Evolutionary conservation across 805 yeast species (phyloP).

Genomic region (Nakazawaea anatomiae): DNA sequence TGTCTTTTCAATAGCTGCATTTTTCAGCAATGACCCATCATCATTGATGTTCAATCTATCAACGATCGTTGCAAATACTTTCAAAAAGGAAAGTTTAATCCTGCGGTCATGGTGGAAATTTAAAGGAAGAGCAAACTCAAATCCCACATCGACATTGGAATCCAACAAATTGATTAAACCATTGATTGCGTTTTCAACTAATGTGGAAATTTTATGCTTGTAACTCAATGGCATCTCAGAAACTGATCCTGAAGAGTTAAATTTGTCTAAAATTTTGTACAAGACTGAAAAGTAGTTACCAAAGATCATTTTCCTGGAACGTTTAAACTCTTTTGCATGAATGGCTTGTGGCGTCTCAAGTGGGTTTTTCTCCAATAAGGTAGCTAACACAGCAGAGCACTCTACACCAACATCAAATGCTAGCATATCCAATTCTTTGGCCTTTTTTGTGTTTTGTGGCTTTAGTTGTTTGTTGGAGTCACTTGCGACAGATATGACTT

Average conservation of each 20-base stretch:
- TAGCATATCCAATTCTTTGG: constrained; percentile 39
- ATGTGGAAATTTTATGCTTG: constrained; percentile 47
- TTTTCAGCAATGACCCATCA: constrained; percentile 17
- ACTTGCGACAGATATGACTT: constrained; percentile 16
- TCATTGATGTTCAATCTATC: constrained; percentile 19
- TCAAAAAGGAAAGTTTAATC: constrained; percentile 66
- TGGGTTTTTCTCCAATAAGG: constrained; percentile 49
- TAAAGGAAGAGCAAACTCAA: constrained; percentile 69
- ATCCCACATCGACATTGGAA: constrained; percentile 71
- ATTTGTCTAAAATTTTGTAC: constrained; percentile 46
- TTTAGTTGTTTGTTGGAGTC: neutral
- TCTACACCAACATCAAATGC: constrained; percentile 60
- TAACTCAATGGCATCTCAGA: constrained; percentile 16
- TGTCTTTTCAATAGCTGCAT: constrained; percentile 8
- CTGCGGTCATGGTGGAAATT: constrained; percentile 66
- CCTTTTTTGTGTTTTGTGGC: constrained; percentile 10
- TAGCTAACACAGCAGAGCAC: constrained; percentile 51
- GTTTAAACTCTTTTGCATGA: constrained; percentile 44
- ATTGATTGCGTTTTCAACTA: constrained; percentile 58
- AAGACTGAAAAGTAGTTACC: constrained; percentile 62
- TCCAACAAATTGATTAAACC: constrained; percentile 65
- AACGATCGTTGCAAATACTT: constrained; percentile 68
- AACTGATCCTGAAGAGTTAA: constrained; percentile 19
- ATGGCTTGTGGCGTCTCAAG: constrained; percentile 55
- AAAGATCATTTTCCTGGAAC: constrained; percentile 56